Conservation (phyloP, 1,139 yeast genomes). For the Sugiyamaella grinbergsii region DNA sequence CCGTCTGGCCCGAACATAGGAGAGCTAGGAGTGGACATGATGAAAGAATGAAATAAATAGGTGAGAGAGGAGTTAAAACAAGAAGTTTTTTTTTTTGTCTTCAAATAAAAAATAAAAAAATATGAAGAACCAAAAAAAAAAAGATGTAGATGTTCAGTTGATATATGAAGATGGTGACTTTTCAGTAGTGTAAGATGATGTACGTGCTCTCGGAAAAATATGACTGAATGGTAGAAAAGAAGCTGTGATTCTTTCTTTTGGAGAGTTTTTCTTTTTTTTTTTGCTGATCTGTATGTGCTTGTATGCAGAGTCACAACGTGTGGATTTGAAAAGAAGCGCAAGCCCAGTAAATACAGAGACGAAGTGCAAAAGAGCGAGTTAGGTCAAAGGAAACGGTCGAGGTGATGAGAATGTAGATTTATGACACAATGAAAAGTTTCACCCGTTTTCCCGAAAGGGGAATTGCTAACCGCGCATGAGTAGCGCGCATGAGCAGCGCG, state of each 20-base stretch:
- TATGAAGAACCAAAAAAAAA: too few species aligned
- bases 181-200: too few species aligned
- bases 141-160: too few species aligned
- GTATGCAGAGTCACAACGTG: neutral
- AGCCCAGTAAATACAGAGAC: too few species aligned
- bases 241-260: neutral
- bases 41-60: neutral
- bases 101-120: neutral
- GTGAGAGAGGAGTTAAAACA: too few species aligned
- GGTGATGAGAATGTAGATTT: neutral
- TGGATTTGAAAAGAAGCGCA: neutral
- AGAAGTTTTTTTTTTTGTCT: too few species aligned
- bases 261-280: neutral
- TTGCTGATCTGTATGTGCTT: neutral
- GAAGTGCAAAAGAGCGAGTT: too few species aligned
- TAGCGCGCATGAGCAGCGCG: too few species aligned
- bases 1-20: conserved; percentile 55
- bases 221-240: conserved; percentile 2
- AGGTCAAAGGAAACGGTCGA: too few species aligned
- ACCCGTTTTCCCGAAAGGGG: conserved; percentile 7
- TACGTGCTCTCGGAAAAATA: conserved; percentile 5
- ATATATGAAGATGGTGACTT: too few species aligned
- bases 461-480: neutral
- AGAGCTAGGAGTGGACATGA: conserved; percentile 36
- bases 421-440: conserved; percentile 10